Conservation (phyloP, 768 basidiomycete species). For the Astraeus odoratus region DNA sequence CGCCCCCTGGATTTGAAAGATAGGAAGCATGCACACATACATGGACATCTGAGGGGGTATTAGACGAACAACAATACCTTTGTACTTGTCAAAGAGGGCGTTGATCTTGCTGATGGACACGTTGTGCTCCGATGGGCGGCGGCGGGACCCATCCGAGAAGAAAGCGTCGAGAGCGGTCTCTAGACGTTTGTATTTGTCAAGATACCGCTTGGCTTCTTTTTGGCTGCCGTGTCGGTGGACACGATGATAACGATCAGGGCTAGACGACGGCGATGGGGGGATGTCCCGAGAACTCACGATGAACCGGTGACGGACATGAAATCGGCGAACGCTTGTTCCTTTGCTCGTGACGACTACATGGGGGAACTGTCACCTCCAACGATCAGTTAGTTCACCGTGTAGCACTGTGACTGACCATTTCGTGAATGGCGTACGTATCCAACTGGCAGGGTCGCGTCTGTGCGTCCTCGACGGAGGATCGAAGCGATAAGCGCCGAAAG, state of each 20-base stretch:
- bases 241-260: conserved; percentile 5
- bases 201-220: conserved; percentile 58
- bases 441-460: not conserved
- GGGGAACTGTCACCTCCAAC: too few relatives aligned
- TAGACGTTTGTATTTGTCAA: conserved; percentile 63
- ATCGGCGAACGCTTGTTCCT: not conserved
- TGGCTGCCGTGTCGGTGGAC: conserved; percentile 19
- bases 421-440: too few relatives aligned
- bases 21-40: not conserved
- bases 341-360: not conserved
- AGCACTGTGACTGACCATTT: not conserved
- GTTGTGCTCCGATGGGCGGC: conserved; percentile 8
- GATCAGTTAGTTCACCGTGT: too few relatives aligned
- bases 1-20: conserved; percentile 47
- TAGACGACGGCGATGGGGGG: not conserved
- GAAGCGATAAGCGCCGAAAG: not conserved
- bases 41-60: not conserved
- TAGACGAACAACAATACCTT: conserved; percentile 38
- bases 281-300: conserved; percentile 42
- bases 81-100: conserved; percentile 60
- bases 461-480: not conserved
- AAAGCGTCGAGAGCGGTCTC: conserved; percentile 72
- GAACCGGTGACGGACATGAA: conserved; percentile 61
- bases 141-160: conserved; percentile 40
- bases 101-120: conserved; percentile 50